Conservation (phyloP, 495 filamentous ascomycete genomes). For the Podospora australis region DNA sequence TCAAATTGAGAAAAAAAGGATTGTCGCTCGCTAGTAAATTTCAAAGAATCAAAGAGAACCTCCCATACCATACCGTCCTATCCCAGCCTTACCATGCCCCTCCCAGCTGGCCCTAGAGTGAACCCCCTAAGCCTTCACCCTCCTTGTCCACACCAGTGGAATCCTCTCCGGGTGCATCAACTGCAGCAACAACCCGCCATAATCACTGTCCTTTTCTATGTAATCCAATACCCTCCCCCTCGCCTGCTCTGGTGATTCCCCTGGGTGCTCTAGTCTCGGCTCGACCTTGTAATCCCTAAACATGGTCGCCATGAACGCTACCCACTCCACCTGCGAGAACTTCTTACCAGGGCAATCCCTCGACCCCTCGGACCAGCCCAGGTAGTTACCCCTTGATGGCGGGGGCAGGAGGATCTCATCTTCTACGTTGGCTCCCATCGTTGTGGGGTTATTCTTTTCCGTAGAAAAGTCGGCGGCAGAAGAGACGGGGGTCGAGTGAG, state of each 20-base stretch:
- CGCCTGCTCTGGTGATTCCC: conserved; percentile 29
- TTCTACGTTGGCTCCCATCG: too few relatives aligned
- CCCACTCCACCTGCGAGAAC: conserved; percentile 49
- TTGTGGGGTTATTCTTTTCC: too few relatives aligned
- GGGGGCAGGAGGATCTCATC: conserved; percentile 28
- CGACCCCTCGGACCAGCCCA: conserved; percentile 44
- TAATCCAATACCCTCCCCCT: conserved; percentile 23
- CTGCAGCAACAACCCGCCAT: conserved; percentile 22
- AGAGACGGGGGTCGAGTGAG: too few relatives aligned
- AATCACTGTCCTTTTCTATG: conserved; percentile 29
- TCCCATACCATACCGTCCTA: too few relatives aligned
- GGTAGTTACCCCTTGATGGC: conserved; percentile 32
- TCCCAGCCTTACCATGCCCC: too few relatives aligned
- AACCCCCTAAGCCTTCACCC: neutral
- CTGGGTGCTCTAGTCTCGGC: conserved; percentile 13
- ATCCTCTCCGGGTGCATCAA: neutral
- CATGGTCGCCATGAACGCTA: conserved; percentile 38
- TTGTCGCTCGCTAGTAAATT: too few relatives aligned
- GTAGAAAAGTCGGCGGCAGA: too few relatives aligned
- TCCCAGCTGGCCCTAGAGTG: too few relatives aligned
- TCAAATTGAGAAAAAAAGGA: too few relatives aligned
- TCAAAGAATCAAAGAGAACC: too few relatives aligned
- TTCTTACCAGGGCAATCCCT: conserved; percentile 45
- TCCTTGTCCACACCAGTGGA: neutral
- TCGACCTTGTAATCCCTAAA: conserved; percentile 33